A percentile compares a stretch with the other conserved stretches of the same genome.
Conservation (phyloP, 139 green algal genomes). For the Chlamydomonas asymmetrica region DNA sequence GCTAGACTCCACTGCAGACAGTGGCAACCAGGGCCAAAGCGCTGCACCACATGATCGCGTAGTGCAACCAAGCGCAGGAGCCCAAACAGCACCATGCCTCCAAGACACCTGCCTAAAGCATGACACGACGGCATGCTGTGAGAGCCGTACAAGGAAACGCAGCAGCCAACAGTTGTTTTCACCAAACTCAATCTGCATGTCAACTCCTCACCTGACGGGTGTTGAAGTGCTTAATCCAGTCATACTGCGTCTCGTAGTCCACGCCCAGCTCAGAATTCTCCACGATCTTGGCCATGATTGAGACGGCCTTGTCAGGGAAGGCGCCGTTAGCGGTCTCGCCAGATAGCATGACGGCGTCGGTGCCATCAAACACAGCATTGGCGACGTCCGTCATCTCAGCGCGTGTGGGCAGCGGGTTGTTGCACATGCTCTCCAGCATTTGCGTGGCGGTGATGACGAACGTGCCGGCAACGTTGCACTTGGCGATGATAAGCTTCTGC, state of each 20-base stretch:
- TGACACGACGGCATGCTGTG: neutral
- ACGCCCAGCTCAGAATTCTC: constrained; percentile 65
- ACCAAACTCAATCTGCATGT: too few relatives aligned
- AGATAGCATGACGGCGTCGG: constrained; percentile 63
- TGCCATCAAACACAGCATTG: constrained; percentile 65
- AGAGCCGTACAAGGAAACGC: neutral
- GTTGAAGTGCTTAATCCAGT: constrained; percentile 51
- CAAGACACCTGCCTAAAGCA: neutral
- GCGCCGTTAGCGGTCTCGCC: constrained; percentile 76
- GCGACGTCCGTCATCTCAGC: constrained; percentile 72
- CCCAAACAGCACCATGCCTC: too few relatives aligned
- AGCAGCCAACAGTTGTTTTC: too few relatives aligned
- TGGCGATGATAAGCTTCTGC: constrained; percentile 75
- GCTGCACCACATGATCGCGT: too few relatives aligned
- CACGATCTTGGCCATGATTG: constrained; percentile 63
- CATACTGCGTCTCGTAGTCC: constrained; percentile 46
- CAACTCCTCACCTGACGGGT: constrained; percentile 8
- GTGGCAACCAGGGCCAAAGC: too few relatives aligned
- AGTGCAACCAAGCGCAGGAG: too few relatives aligned
- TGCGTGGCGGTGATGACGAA: constrained; percentile 49
- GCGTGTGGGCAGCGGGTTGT: constrained; percentile 56
- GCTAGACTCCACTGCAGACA: too few relatives aligned
- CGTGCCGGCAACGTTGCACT: constrained; percentile 64
- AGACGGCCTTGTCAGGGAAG: constrained; percentile 64
- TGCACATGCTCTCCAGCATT: constrained; percentile 63